Evolutionary conservation across 176 grass and related monocot genomes (phyloP).

Genomic region (Phoenix dactylifera): DNA sequence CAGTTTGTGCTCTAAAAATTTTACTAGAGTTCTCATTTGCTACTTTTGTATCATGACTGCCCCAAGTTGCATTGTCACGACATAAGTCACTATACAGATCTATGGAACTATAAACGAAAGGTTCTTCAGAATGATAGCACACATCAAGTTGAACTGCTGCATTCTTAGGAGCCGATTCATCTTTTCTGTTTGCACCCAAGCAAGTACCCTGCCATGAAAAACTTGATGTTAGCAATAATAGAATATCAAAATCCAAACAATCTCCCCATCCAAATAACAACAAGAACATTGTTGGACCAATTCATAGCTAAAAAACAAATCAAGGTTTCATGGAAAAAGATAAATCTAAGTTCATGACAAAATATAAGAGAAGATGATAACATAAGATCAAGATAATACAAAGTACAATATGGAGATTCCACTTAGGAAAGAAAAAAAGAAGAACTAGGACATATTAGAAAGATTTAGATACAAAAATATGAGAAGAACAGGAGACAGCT

Average conservation of each 20-base stretch:
- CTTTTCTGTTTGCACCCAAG: slow-evolving; percentile 21
- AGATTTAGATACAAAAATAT: too few species aligned
- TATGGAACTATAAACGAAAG: slow-evolving; percentile 49
- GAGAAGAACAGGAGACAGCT: too few species aligned
- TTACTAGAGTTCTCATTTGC: slow-evolving; percentile 35
- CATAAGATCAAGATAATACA: too few species aligned
- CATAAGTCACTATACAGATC: slow-evolving; percentile 81
- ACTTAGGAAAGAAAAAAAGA: too few species aligned
- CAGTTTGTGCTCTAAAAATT: slow-evolving; percentile 32
- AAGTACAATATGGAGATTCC: too few species aligned
- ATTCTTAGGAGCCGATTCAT: slow-evolving; percentile 12
- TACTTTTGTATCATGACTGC: slow-evolving; percentile 31
- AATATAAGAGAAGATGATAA: too few species aligned
- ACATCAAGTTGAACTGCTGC: slow-evolving; percentile 23
- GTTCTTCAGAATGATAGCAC: slow-evolving; percentile 26
- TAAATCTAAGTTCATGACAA: too few species aligned
- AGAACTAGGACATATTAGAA: too few species aligned
- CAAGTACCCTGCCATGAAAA: slow-evolving; percentile 40
- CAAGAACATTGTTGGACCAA: too few species aligned
- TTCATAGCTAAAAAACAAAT: too few species aligned
- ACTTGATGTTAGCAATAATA: slow-evolving; percentile 23
- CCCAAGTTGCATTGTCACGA: slow-evolving; percentile 47
- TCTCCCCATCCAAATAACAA: too few species aligned
- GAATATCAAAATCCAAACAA: background rate
- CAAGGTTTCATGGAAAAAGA: too few species aligned